Base-by-base conservation (phyloP, 1,284 basidiomycete species). In the Malassezia cuniculi region DNA sequence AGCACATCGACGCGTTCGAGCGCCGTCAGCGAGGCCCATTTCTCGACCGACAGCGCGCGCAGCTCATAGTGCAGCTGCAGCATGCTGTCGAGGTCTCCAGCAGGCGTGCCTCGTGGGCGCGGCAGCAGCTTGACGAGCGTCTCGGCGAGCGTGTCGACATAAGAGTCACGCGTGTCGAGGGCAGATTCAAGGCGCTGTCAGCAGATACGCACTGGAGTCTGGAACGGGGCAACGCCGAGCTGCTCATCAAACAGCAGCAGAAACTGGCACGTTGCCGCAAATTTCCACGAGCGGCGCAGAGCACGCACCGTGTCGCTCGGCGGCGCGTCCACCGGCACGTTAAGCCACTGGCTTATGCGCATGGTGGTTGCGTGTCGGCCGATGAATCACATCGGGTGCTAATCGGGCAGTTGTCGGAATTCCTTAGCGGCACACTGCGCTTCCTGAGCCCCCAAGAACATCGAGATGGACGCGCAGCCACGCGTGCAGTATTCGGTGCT, bases 21-120 rank as follows among this genome's bases (percentile, higher is more conserved):
- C 10, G 74, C 41, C 2, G 69, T 67, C 1, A 75, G 54, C 5
- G 71, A 68, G 3, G 57, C 66, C 74, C 74, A 75, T 0, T 46
- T 49, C 7, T 28, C 25, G 5, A 52, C 48, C 11, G 47, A 41
- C 16, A 49, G n/a, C 7, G 21, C 52, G 15, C 57, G 52, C 12
- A 31, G 20, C 11, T 50, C 35, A 38, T 47, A 60, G 22, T 61
- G 54, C 2, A 12, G 26, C 8, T 54, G 39, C 6, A 57, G 49
- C 29, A 52, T 36, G 10, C 54, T 41, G 22, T 57, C 49, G 54
- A 60, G 35, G 50, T 56, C n/a, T n/a, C n/a, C n/a, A n/a, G n/a
- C n/a, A n/a, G n/a, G n/a, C n/a, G n/a, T n/a, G n/a, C n/a, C n/a
- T n/a, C n/a, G n/a, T n/a, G n/a, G n/a, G n/a, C n/a, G n/a, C n/a